Conservation (phyloP, 768 basidiomycete species). For the Kwoniella pini region DNA sequence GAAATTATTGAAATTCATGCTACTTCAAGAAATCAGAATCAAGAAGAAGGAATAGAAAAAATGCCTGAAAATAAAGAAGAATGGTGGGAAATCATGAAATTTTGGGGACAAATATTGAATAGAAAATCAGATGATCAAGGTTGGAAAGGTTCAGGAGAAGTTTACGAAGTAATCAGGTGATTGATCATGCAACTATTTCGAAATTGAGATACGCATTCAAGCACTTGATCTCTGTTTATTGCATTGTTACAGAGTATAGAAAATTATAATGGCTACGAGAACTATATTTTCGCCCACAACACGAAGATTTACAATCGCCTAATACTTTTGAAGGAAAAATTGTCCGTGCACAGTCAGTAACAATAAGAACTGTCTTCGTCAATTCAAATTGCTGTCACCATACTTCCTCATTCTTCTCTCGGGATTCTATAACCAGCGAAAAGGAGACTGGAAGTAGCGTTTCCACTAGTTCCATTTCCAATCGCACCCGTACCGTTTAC, state of each 20-base stretch:
- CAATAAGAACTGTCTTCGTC: no score
- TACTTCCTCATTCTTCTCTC: neutral
- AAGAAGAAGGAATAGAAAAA: constrained; percentile 16
- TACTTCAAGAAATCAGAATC: neutral
- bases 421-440: constrained; percentile 32
- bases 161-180: constrained; percentile 50
- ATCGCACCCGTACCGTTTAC: constrained; percentile 1
- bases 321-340: no score
- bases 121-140: constrained; percentile 29
- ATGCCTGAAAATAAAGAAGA: constrained; percentile 47
- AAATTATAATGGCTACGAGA: no score
- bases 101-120: constrained; percentile 49
- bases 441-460: constrained; percentile 14
- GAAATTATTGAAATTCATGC: constrained; percentile 29
- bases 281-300: no score
- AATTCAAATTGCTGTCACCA: neutral
- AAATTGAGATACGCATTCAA: no score
- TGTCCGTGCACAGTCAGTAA: no score
- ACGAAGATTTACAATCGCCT: no score
- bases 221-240: no score
- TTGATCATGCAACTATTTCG: neutral
- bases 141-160: constrained; percentile 49
- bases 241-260: no score
- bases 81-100: constrained; percentile 51
- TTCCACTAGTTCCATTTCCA: constrained; percentile 8